Conservation (phyloP, 2,329 filamentous ascomycete species). For the Paecilomyces formosus region DNA sequence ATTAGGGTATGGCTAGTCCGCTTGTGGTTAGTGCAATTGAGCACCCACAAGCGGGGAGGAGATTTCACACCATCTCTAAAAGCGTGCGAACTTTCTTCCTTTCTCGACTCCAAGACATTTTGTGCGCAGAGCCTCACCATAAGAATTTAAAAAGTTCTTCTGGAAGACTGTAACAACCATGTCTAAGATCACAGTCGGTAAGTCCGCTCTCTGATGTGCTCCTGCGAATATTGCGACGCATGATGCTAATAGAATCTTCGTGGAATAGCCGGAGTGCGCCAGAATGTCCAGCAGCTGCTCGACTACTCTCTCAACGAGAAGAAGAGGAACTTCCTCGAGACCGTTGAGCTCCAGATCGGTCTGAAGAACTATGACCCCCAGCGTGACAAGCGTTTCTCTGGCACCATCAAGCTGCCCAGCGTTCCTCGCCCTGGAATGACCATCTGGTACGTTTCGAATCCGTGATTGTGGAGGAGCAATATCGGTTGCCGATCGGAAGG, state of each 20-base stretch:
- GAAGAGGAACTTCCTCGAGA: constrained; percentile 98
- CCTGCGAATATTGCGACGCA: background rate
- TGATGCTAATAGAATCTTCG: constrained; percentile 10
- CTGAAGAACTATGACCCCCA: constrained; percentile 99
- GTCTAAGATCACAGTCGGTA: constrained; percentile 54
- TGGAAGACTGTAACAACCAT: constrained; percentile 71
- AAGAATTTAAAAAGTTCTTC: constrained; percentile 61
- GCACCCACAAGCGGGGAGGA: constrained; percentile 34
- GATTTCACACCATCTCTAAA: constrained; percentile 15
- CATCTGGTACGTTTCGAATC: constrained; percentile 57
- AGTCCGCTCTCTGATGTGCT: constrained; percentile 13
- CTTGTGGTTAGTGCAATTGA: constrained; percentile 1
- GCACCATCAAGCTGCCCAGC: constrained; percentile 90
- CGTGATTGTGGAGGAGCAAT: constrained; percentile 1
- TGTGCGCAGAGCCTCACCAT: constrained; percentile 60
- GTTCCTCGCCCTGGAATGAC: constrained; percentile 86
- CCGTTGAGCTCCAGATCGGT: constrained; percentile 75
- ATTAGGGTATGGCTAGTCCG: constrained; percentile 18
- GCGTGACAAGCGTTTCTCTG: constrained; percentile 99
- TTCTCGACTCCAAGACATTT: constrained; percentile 18
- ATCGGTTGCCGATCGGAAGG: background rate
- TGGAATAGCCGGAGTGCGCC: constrained; percentile 74
- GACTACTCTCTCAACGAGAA: constrained; percentile 93
- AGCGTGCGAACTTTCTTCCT: constrained; percentile 16
- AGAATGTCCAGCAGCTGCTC: constrained; percentile 87